Evolutionary conservation across 257 asterid genomes (phyloP).

Genomic region (Marsdenia floribunda): DNA sequence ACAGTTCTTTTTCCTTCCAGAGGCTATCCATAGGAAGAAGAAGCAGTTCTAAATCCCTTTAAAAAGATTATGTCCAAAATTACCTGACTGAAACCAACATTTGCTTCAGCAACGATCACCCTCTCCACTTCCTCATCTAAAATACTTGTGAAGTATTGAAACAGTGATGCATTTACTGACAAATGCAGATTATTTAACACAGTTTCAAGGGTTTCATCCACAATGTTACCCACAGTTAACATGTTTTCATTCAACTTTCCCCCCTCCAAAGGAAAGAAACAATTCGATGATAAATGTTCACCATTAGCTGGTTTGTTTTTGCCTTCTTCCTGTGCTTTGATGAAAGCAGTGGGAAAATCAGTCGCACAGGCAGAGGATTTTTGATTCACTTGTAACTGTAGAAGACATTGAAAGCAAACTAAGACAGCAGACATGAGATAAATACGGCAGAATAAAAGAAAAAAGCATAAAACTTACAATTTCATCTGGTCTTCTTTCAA

Average conservation of each 20-base stretch:
- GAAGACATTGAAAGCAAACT: slow-evolving; percentile 27
- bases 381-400: slow-evolving; percentile 44
- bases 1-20: neutral
- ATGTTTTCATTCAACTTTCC: slow-evolving; percentile 23
- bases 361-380: slow-evolving; percentile 43
- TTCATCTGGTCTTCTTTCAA: slow-evolving; percentile 36
- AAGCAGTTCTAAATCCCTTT: neutral
- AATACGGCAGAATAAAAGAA: slow-evolving; percentile 16
- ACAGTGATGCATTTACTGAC: slow-evolving; percentile 51
- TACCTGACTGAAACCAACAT: slow-evolving; percentile 13
- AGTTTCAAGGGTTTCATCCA: slow-evolving; percentile 42
- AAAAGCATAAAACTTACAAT: slow-evolving; percentile 37
- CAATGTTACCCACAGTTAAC: slow-evolving; percentile 16
- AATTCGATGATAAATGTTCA: slow-evolving; percentile 21
- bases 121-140: slow-evolving; percentile 63
- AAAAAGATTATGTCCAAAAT: neutral
- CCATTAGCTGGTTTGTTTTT: neutral
- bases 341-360: slow-evolving; percentile 88
- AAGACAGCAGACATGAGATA: slow-evolving; percentile 18
- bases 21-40: neutral
- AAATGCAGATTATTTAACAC: slow-evolving; percentile 64
- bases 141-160: slow-evolving; percentile 36
- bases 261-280: slow-evolving; percentile 26
- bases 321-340: slow-evolving; percentile 17
- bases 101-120: slow-evolving; percentile 30